A percentile compares a stretch with the other conserved stretches of the same genome.
These are phyloP conservation scores for Xylaria sp. DNA, from an alignment of 2,329 filamentous ascomycete species.

Conservation along the genomic window DNA sequence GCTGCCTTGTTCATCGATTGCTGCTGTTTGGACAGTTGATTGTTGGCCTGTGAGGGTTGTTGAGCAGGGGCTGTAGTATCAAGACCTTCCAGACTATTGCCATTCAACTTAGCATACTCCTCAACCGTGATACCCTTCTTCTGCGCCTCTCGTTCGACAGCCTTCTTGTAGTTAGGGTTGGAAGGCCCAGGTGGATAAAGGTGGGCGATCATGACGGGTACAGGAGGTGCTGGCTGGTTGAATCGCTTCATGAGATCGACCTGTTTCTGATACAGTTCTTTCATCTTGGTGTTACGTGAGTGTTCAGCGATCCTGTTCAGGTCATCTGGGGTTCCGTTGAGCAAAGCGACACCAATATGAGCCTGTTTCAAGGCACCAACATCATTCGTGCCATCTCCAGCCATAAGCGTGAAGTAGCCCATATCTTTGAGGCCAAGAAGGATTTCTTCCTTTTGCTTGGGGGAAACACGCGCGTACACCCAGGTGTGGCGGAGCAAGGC, in stretches of 20 bases:
- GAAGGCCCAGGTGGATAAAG: slow-evolving; percentile 87
- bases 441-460: slow-evolving; percentile 98
- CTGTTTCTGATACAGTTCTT: slow-evolving; percentile 98
- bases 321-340: slow-evolving; percentile 93
- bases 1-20: slow-evolving; percentile 75
- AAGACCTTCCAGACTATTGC: slow-evolving; percentile 66
- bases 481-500: slow-evolving; percentile 86
- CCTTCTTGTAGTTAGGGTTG: slow-evolving; percentile 95
- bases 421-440: slow-evolving; percentile 94
- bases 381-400: slow-evolving; percentile 97
- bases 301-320: slow-evolving; percentile 92
- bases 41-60: slow-evolving; percentile 59
- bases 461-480: slow-evolving; percentile 98
- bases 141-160: slow-evolving; percentile 83
- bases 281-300: slow-evolving; percentile 94
- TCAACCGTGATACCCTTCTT: slow-evolving; percentile 73
- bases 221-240: slow-evolving; percentile 90
- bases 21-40: slow-evolving; percentile 64
- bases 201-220: slow-evolving; percentile 91
- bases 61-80: slow-evolving; percentile 71
- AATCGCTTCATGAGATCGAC: slow-evolving; percentile 89
- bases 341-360: slow-evolving; percentile 92
- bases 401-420: slow-evolving; percentile 98
- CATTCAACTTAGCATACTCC: slow-evolving; percentile 60
- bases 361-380: slow-evolving; percentile 98